phyloP scores from a whole-genome alignment of 306 rosid species.

The Coriaria nepalensis region DNA sequence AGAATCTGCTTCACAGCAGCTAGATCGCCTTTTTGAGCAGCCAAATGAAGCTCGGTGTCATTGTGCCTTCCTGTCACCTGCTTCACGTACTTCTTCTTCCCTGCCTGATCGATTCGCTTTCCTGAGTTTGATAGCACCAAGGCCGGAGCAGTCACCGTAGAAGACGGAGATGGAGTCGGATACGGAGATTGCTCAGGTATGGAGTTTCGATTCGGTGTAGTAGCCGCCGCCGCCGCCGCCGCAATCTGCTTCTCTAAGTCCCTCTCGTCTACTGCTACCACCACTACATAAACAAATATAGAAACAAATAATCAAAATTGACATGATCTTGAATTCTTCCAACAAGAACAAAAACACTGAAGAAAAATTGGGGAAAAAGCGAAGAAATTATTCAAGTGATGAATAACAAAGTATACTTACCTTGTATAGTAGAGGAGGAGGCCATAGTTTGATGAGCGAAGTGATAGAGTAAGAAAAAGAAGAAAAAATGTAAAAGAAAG shows the following conservation, averaged over 20 bases:
- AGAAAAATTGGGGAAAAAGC: too few species aligned
- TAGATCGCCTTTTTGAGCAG: constrained; percentile 90
- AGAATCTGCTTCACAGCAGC: constrained; percentile 85
- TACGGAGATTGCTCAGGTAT: too few species aligned
- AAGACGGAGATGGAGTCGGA: constrained; percentile 29
- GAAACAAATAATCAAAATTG: too few species aligned
- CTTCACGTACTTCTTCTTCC: constrained; percentile 94
- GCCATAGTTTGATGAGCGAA: too few species aligned
- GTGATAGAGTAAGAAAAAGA: too few species aligned
- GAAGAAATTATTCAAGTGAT: too few species aligned
- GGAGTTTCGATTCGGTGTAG: background rate
- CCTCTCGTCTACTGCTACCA: constrained; percentile 25
- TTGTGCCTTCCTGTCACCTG: constrained; percentile 96
- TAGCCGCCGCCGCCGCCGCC: constrained; percentile 19
- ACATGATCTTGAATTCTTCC: too few species aligned
- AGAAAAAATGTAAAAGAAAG: too few species aligned
- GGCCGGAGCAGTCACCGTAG: constrained; percentile 62
- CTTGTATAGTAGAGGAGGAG: too few species aligned
- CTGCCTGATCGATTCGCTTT: constrained; percentile 88
- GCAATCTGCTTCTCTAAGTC: constrained; percentile 26
- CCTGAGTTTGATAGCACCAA: constrained; percentile 86
- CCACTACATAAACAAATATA: background rate
- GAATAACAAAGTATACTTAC: too few species aligned
- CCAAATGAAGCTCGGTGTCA: constrained; percentile 92
- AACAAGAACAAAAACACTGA: too few species aligned